phyloP scores from a whole-genome alignment of 73 alveolate species.

The Paraurostyla sp. region DNA sequence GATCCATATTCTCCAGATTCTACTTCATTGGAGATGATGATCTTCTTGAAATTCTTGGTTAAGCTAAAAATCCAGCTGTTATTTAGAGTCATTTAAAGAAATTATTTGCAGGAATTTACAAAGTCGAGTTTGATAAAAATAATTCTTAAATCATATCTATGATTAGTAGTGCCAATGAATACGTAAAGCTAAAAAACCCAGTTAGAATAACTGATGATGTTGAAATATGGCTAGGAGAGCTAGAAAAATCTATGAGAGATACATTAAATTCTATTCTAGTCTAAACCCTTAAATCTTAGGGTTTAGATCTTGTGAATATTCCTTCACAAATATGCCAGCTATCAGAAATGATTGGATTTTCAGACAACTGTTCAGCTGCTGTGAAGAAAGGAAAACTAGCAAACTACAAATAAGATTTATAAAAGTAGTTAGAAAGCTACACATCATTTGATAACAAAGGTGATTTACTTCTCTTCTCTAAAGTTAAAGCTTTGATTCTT shows the following conservation, averaged over 20 bases:
- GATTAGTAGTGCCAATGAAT: slow-evolving; percentile 96
- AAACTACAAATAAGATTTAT: slow-evolving; percentile 83
- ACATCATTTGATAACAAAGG: slow-evolving; percentile 82
- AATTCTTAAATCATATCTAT: slow-evolving; percentile 94
- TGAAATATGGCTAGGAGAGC: slow-evolving; percentile 98
- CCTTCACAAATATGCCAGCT: slow-evolving; percentile 97
- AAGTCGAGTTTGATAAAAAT: slow-evolving; percentile 95
- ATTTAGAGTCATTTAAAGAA: slow-evolving; percentile 99
- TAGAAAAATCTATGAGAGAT: slow-evolving; percentile 97
- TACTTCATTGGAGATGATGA: slow-evolving; percentile 99
- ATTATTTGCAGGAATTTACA: slow-evolving; percentile 98
- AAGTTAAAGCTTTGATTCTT: slow-evolving; percentile 95
- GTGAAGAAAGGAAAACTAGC: slow-evolving; percentile 90
- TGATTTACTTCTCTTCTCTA: slow-evolving; percentile 87
- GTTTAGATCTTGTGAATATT: slow-evolving; percentile 86
- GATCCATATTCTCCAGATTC: slow-evolving; percentile 99
- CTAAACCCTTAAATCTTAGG: slow-evolving; percentile 80
- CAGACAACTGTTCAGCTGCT: slow-evolving; percentile 90
- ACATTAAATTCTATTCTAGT: slow-evolving; percentile 87
- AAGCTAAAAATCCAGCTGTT: slow-evolving; percentile 98
- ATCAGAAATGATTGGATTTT: slow-evolving; percentile 96
- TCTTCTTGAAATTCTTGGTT: slow-evolving; percentile 98
- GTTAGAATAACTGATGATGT: slow-evolving; percentile 96
- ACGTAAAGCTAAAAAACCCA: slow-evolving; percentile 87
- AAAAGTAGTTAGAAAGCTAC: slow-evolving; percentile 70